A percentile compares a stretch with the other conserved stretches of the same genome.
phyloP scores from a whole-genome alignment of 2,329 filamentous ascomycete species.

The Ophiobolus disseminans region DNA sequence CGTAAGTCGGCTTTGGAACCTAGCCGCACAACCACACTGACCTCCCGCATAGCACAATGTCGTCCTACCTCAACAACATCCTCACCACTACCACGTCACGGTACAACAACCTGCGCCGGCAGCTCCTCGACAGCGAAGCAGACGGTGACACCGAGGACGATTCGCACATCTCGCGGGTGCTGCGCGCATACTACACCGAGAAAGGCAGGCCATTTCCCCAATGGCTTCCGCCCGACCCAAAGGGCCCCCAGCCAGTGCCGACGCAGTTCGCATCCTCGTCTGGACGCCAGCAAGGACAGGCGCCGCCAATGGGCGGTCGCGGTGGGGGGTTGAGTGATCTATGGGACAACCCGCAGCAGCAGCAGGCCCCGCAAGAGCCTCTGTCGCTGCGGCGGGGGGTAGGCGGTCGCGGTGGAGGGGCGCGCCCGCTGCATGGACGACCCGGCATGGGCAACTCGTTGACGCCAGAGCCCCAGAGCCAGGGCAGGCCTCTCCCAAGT shows the following conservation, averaged over 20 bases:
- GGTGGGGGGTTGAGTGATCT: slow-evolving; percentile 64
- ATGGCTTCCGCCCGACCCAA: slow-evolving; percentile 93
- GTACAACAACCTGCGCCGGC: slow-evolving; percentile 65
- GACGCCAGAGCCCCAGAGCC: slow-evolving; percentile 42
- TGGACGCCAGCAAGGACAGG: slow-evolving; percentile 42
- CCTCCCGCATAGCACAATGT: slow-evolving; percentile 40
- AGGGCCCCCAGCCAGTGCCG: slow-evolving; percentile 62
- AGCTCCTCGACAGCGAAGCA: slow-evolving; percentile 69
- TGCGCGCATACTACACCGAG: slow-evolving; percentile 91
- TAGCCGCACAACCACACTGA: too few species aligned
- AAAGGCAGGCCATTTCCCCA: slow-evolving; percentile 80
- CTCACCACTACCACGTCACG: slow-evolving; percentile 64
- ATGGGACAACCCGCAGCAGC: slow-evolving; percentile 59
- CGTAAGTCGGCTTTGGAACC: too few species aligned
- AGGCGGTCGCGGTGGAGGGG: slow-evolving; percentile 53
- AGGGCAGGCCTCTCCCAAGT: slow-evolving; percentile 71
- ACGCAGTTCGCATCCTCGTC: slow-evolving; percentile 60
- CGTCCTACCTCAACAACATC: slow-evolving; percentile 81
- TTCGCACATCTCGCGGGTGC: slow-evolving; percentile 90
- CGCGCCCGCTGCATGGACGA: slow-evolving; percentile 33
- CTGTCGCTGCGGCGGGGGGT: slow-evolving; percentile 51
- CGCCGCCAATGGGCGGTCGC: slow-evolving; percentile 34
- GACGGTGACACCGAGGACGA: slow-evolving; percentile 75
- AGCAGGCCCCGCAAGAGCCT: slow-evolving; percentile 49
- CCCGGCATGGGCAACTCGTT: slow-evolving; percentile 39